These are phyloP conservation scores for Xylaria longipes DNA, from an alignment of 495 filamentous ascomycete species.

Conservation along the genomic window DNA sequence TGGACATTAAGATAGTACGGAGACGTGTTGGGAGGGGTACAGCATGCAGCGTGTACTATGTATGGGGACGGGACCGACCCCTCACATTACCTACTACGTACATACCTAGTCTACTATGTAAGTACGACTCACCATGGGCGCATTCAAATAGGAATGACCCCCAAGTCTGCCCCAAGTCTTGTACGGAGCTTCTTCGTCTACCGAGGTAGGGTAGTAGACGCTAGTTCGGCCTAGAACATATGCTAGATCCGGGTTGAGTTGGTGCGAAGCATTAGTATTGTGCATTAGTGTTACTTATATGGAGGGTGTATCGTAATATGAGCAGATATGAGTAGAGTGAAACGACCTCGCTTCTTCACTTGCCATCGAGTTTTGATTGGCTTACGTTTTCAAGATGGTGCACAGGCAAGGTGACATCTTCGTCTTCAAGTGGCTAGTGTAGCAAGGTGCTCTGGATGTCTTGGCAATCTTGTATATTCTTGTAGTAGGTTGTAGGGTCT, in stretches of 20 bases:
- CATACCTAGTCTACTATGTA: no score
- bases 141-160: neutral
- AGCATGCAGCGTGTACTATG: neutral
- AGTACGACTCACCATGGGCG: neutral
- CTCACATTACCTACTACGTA: neutral
- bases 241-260: neutral
- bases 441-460: no score
- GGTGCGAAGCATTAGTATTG: neutral
- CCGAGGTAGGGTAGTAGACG: neutral
- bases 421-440: neutral
- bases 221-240: constrained; percentile 11
- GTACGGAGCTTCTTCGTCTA: neutral
- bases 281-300: neutral
- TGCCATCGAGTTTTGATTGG: neutral
- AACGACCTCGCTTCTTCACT: neutral
- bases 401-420: neutral
- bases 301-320: neutral
- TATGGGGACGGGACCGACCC: neutral
- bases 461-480: no score
- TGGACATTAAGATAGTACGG: neutral
- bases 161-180: neutral
- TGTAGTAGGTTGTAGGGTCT: no score
- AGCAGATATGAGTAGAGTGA: neutral
- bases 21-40: neutral
- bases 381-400: neutral